Conservation (phyloP, 192 early-diverging fungal species). For the Helicostylum pulchrum region DNA sequence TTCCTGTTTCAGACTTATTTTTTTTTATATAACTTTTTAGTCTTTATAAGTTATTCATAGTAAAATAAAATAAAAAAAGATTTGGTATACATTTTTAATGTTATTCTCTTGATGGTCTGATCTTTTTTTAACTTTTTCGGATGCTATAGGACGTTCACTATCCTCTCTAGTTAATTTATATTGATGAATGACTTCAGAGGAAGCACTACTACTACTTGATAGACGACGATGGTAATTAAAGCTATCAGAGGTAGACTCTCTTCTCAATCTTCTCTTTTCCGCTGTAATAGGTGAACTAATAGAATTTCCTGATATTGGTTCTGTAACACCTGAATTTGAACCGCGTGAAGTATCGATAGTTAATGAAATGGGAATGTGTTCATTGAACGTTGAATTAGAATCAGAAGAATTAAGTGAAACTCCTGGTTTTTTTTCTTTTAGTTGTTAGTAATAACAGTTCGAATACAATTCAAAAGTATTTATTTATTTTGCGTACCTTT, state of each 20-base stretch:
- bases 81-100: background rate
- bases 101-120: conserved; percentile 10
- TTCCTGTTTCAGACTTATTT: background rate
- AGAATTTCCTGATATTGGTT: background rate
- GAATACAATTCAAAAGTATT: background rate
- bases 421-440: background rate
- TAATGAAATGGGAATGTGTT: background rate
- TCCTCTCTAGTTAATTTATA: conserved; percentile 35
- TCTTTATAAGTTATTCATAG: background rate
- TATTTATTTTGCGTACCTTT: background rate
- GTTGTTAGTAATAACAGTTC: background rate
- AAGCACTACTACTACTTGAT: conserved; percentile 2
- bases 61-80: background rate
- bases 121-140: conserved; percentile 35
- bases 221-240: background rate
- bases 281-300: background rate
- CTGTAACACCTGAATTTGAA: background rate
- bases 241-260: background rate
- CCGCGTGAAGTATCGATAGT: background rate
- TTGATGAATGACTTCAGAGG: conserved; percentile 16
- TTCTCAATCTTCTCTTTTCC: background rate
- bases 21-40: background rate
- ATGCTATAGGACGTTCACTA: conserved; percentile 32
- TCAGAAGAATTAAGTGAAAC: background rate
- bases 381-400: conserved; percentile 4